Percentiles rank a stretch among this genome's conserved stretches.
phyloP scores from a whole-genome alignment of 2,329 filamentous ascomycete species.

The Ophiocordyceps polyrhachis-furcata region DNA sequence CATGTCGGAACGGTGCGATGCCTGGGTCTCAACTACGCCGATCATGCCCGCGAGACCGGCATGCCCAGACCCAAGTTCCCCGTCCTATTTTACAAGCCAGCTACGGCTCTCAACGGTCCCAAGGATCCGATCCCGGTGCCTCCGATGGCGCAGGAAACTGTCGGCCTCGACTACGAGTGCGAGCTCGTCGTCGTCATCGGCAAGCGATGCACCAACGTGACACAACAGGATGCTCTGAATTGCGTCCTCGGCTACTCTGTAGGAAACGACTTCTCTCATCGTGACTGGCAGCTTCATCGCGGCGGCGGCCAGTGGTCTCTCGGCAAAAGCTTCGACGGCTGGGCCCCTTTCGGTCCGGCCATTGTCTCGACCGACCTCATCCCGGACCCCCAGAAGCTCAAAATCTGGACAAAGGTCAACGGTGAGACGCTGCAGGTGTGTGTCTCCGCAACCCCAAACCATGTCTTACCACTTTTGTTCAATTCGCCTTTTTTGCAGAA shows the following conservation, averaged over 20 bases:
- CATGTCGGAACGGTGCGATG: constrained; percentile 50
- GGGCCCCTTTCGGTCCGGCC: constrained; percentile 55
- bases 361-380: constrained; percentile 42
- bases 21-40: constrained; percentile 52
- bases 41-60: constrained; percentile 51
- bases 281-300: constrained; percentile 54
- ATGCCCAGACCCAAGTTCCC: constrained; percentile 54
- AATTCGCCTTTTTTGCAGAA: constrained; percentile 17
- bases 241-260: constrained; percentile 59
- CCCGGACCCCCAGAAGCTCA: constrained; percentile 35
- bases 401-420: constrained; percentile 40
- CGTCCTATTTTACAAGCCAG: constrained; percentile 47
- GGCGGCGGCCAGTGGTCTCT: constrained; percentile 53
- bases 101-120: constrained; percentile 46
- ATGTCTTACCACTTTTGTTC: too few species aligned
- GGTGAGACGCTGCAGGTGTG: constrained; percentile 34
- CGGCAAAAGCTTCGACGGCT: constrained; percentile 59
- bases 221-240: constrained; percentile 45
- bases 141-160: constrained; percentile 41
- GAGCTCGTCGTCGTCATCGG: constrained; percentile 60
- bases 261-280: constrained; percentile 65
- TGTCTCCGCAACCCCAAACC: too few species aligned
- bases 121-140: constrained; percentile 48
- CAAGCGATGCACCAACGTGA: constrained; percentile 44
- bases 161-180: constrained; percentile 63